Conservation (phyloP, 2,329 filamentous ascomycete species). For the Monosporascus sp. region DNA sequence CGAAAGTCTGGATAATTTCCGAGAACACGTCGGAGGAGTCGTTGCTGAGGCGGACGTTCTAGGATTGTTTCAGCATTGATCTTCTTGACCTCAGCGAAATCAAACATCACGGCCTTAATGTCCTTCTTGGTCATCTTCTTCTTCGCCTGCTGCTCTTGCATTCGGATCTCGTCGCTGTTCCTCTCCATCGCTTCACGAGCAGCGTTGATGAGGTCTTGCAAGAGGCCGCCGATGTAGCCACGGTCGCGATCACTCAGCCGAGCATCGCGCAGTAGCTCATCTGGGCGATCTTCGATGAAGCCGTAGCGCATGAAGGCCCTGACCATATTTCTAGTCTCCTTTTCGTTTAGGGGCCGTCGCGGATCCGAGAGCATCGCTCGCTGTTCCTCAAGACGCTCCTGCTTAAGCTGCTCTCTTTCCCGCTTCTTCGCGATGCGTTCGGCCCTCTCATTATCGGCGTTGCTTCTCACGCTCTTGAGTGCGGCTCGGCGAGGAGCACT, state of each 20-base stretch:
- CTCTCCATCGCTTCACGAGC: constrained; percentile 56
- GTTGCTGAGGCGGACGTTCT: constrained; percentile 84
- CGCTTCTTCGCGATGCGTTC: constrained; percentile 62
- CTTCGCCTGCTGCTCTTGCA: constrained; percentile 75
- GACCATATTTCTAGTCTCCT: constrained; percentile 88
- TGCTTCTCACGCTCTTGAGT: constrained; percentile 50
- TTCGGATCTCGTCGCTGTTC: constrained; percentile 67
- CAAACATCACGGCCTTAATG: constrained; percentile 92
- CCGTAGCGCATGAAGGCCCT: constrained; percentile 88
- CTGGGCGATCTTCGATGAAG: constrained; percentile 78
- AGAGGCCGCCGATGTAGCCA: constrained; percentile 68
- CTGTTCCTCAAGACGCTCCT: constrained; percentile 69
- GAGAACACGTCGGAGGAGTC: constrained; percentile 72
- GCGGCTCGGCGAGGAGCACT: constrained; percentile 73
- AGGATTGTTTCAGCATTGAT: constrained; percentile 94
- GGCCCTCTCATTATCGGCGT: constrained; percentile 53
- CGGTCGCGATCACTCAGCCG: constrained; percentile 77
- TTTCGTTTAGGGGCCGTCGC: constrained; percentile 82
- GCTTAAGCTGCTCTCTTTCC: constrained; percentile 60
- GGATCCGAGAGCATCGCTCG: constrained; percentile 74
- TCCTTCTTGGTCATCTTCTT: constrained; percentile 93
- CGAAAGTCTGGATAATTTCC: constrained; percentile 61
- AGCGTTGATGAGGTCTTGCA: constrained; percentile 65
- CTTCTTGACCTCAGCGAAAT: constrained; percentile 88
- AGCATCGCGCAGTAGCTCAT: constrained; percentile 83